Percentiles rank a stretch among this genome's conserved stretches.
These are phyloP conservation scores for Diaporthe citriasiana DNA, from an alignment of 2,329 filamentous ascomycete genomes.

Conservation along the genomic window DNA sequence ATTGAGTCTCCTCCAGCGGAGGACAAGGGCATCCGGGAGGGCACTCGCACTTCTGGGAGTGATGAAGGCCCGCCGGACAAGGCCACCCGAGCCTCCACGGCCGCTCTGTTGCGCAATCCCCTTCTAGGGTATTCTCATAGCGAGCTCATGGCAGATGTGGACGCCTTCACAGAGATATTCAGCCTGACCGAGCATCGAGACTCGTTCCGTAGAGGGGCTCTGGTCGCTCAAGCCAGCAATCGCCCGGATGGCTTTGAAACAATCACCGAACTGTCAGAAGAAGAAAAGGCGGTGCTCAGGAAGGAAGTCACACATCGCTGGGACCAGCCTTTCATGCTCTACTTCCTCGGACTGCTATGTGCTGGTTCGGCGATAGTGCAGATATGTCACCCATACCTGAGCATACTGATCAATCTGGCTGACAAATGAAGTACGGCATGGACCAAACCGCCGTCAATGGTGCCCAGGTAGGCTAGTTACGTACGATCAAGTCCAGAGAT, in stretches of 20 bases:
- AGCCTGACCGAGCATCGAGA: constrained; percentile 70
- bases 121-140: constrained; percentile 66
- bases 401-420: background rate
- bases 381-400: constrained; percentile 9
- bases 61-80: constrained; percentile 11
- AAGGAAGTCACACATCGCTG: constrained; percentile 78
- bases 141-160: constrained; percentile 67
- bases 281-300: constrained; percentile 56
- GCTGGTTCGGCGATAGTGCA: constrained; percentile 23
- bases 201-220: constrained; percentile 77
- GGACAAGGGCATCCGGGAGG: background rate
- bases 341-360: constrained; percentile 58
- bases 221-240: constrained; percentile 78
- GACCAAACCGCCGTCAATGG: constrained; percentile 20
- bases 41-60: background rate
- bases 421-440: background rate
- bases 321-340: constrained; percentile 72
- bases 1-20: constrained; percentile 3
- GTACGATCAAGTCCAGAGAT: background rate
- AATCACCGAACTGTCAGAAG: constrained; percentile 52
- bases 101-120: constrained; percentile 57
- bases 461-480: background rate
- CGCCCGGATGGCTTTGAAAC: constrained; percentile 71
- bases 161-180: constrained; percentile 72
- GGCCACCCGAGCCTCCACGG: background rate